Evolutionary conservation across 495 filamentous ascomycete genomes (phyloP).

Genomic region (Xylaria flabelliformis): DNA sequence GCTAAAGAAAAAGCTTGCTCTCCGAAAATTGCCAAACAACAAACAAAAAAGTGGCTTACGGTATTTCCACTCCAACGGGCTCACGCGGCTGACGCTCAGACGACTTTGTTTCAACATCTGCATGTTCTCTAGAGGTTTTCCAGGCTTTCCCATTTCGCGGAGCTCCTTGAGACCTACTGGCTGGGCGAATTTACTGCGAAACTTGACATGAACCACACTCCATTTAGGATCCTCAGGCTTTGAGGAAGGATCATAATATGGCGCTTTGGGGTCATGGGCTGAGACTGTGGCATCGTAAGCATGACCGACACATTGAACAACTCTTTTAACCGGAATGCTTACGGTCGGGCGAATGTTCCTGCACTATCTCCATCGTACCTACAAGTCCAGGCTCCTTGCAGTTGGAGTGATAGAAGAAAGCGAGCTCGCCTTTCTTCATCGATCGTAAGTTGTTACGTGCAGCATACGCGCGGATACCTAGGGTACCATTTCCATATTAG

Average conservation of each 20-base stretch:
- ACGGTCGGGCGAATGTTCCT: conserved; percentile 81
- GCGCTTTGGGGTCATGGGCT: conserved; percentile 76
- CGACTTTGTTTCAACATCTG: conserved; percentile 80
- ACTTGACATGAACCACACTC: conserved; percentile 87
- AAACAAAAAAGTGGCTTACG: conserved; percentile 29
- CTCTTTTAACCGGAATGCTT: conserved; percentile 37
- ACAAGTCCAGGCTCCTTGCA: conserved; percentile 89
- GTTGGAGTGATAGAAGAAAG: conserved; percentile 98
- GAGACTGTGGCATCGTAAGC: conserved; percentile 61
- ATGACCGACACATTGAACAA: conserved; percentile 19
- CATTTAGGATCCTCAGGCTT: conserved; percentile 82
- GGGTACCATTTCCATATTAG: conserved; percentile 30
- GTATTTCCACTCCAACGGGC: conserved; percentile 77
- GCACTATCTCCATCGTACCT: conserved; percentile 91
- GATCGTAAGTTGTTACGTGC: conserved; percentile 86
- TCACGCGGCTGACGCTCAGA: conserved; percentile 84
- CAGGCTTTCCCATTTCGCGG: conserved; percentile 64
- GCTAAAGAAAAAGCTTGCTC: background rate
- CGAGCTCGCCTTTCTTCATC: conserved; percentile 90
- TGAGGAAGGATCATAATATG: conserved; percentile 83
- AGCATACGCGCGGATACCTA: conserved; percentile 56
- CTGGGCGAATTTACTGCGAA: conserved; percentile 78
- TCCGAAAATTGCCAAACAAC: background rate
- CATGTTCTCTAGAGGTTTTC: conserved; percentile 75
- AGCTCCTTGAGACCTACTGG: conserved; percentile 76